Conservation (phyloP, 2,329 filamentous ascomycete species). For the Exserohilum rostratum region DNA sequence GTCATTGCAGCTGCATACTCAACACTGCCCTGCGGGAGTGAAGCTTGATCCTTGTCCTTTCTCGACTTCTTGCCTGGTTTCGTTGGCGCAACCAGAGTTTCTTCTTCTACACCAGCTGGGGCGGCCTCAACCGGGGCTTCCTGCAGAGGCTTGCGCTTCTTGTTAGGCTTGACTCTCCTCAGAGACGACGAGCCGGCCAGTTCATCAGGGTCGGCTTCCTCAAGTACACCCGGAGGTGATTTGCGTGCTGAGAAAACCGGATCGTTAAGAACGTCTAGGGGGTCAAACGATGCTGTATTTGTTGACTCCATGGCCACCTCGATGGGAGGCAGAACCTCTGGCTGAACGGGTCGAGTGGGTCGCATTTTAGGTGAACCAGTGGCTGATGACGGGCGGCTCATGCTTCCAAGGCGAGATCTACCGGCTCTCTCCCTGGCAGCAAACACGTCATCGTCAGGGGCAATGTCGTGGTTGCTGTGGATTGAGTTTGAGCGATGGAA, state of each 20-base stretch:
- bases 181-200: slow-evolving; percentile 48
- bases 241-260: slow-evolving; percentile 44
- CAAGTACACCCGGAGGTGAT: slow-evolving; percentile 40
- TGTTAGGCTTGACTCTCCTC: slow-evolving; percentile 56
- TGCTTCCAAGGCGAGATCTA: slow-evolving; percentile 38
- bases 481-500: slow-evolving; percentile 43
- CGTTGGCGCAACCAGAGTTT: slow-evolving; percentile 13
- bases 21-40: slow-evolving; percentile 36
- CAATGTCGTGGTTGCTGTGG: slow-evolving; percentile 32
- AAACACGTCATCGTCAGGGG: slow-evolving; percentile 42
- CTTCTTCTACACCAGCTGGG: neutral
- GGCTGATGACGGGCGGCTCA: slow-evolving; percentile 39
- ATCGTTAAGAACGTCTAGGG: slow-evolving; percentile 47
- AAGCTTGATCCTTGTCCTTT: slow-evolving; percentile 37
- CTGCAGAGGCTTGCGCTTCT: slow-evolving; percentile 34
- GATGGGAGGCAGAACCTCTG: slow-evolving; percentile 39
- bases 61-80: slow-evolving; percentile 40
- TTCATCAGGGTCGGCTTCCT: slow-evolving; percentile 47
- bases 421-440: slow-evolving; percentile 37
- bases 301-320: slow-evolving; percentile 42
- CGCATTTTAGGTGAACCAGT: slow-evolving; percentile 34
- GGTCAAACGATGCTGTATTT: slow-evolving; percentile 46
- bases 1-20: slow-evolving; percentile 35
- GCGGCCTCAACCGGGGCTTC: slow-evolving; percentile 11
- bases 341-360: slow-evolving; percentile 19